phyloP scores from a whole-genome alignment of 129 eudicot species.

The carrot (Daucus carota) region DH1_v3.0 NC_030383.2:55919001-55919500 shows the following conservation, averaged over 20 bases:
- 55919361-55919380: not conserved
- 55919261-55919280: not conserved
- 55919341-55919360: not conserved
- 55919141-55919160: conserved; percentile 25
- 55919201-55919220: not conserved
- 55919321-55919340: not conserved
- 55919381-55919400: not conserved
- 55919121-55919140: conserved; percentile 62
- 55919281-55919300: not conserved
- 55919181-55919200: not conserved
- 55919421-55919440: not conserved
- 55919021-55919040: conserved; percentile 56
- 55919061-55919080: conserved; percentile 47
- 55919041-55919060: conserved; percentile 46
- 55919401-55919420: not conserved
- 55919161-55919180: not conserved
- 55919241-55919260: not conserved
- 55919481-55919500: not conserved
- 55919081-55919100: conserved; percentile 55
- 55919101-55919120: conserved; percentile 65
- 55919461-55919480: not conserved
- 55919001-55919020: conserved; percentile 23
- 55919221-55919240: not conserved
- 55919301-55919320: too few species aligned
- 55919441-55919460: not conserved